Conservation (phyloP, 2,329 filamentous ascomycete species). For the Fusarium tuaranense region DNA sequence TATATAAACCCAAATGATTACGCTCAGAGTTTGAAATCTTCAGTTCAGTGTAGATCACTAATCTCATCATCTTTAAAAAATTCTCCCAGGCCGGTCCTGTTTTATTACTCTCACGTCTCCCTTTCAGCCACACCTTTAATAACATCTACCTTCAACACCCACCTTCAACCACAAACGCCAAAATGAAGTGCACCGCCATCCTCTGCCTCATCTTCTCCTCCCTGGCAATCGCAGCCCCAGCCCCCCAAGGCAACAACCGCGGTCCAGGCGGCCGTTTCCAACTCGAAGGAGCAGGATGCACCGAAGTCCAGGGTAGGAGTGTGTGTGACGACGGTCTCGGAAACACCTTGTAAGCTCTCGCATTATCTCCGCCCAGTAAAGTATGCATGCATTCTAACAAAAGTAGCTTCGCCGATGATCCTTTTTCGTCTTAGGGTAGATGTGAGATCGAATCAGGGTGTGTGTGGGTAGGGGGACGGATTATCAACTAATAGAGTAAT, state of each 20-base stretch:
- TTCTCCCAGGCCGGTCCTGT: neutral
- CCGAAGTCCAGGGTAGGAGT: slow-evolving; percentile 9
- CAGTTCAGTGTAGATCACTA: neutral
- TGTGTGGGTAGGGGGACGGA: neutral
- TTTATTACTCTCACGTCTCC: neutral
- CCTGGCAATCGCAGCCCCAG: neutral
- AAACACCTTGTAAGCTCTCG: slow-evolving; percentile 21
- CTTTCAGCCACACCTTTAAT: neutral
- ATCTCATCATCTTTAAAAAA: neutral
- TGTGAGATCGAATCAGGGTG: neutral
- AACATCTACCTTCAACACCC: neutral
- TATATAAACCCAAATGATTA: neutral
- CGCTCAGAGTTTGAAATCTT: neutral
- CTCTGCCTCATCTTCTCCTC: neutral
- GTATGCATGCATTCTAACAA: neutral
- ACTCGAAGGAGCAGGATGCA: slow-evolving; percentile 6
- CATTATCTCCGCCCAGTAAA: neutral
- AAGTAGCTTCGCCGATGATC: neutral
- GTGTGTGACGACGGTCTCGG: slow-evolving; percentile 23
- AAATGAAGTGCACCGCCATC: slow-evolving; percentile 4
- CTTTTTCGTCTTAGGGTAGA: neutral
- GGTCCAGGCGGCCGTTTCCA: slow-evolving; percentile 17
- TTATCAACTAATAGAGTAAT: neutral
- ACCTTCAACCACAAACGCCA: neutral
- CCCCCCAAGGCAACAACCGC: neutral